Conservation (phyloP, 331 rosid species). For the Pyrus hybrid region DNA sequence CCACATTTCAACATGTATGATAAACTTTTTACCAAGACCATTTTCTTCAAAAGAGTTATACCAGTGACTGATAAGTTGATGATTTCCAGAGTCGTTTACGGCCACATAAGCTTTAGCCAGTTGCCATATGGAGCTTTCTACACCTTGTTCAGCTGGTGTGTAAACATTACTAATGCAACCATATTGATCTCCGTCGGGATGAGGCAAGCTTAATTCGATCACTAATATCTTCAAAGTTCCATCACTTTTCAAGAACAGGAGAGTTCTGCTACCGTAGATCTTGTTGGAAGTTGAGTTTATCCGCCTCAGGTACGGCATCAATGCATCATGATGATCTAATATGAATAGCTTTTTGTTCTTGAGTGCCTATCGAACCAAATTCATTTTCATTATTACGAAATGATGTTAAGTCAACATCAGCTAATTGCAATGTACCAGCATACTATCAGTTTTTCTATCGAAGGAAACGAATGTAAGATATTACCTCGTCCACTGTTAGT, state of each 20-base stretch:
- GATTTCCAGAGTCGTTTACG: slow-evolving; percentile 61
- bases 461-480: not conserved
- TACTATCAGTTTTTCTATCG: not conserved
- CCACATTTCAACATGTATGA: too few species aligned
- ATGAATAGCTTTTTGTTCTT: not conserved
- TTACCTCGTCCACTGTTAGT: slow-evolving; percentile 39
- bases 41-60: too few species aligned
- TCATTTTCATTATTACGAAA: not conserved
- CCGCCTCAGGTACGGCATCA: not conserved
- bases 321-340: not conserved
- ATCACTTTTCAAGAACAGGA: slow-evolving; percentile 47
- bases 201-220: slow-evolving; percentile 70
- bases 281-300: slow-evolving; percentile 45
- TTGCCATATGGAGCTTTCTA: slow-evolving; percentile 58
- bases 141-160: slow-evolving; percentile 45
- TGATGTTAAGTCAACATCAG: not conserved
- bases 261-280: slow-evolving; percentile 58
- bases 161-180: slow-evolving; percentile 48
- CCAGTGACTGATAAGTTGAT: slow-evolving; percentile 74
- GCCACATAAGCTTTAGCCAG: slow-evolving; percentile 74
- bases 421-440: not conserved
- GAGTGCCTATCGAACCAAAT: slow-evolving; percentile 42
- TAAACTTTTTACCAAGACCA: too few species aligned
- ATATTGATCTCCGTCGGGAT: slow-evolving; percentile 41
- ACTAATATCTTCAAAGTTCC: slow-evolving; percentile 70